These are phyloP conservation scores for Chamaecyparis obtusa DNA, from an alignment of 75 land plant genomes.

Conservation along the genomic window DNA sequence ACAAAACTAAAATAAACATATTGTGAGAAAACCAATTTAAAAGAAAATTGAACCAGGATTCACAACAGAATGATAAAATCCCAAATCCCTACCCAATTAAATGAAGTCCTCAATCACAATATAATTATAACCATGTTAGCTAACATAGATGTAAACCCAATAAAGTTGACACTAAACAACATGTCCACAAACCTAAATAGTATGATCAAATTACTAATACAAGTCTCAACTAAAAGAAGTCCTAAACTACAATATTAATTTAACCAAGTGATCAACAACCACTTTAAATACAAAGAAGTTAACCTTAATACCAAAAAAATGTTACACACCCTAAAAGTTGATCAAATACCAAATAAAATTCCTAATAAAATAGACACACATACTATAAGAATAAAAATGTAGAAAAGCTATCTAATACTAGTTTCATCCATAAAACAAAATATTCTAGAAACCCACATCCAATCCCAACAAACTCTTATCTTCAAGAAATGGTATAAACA, in stretches of 20 bases:
- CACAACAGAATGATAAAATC: neutral
- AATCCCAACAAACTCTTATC: neutral
- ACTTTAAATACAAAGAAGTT: neutral
- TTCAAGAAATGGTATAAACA: neutral
- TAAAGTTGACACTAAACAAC: no score
- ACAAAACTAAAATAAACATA: no score
- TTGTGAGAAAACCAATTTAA: no score
- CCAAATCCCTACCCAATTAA: no score
- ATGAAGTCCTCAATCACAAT: neutral
- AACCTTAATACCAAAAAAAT: no score
- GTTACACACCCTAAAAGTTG: neutral
- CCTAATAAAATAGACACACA: neutral
- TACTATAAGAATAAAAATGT: neutral
- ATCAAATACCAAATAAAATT: neutral
- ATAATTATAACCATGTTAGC: neutral
- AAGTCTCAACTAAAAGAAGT: neutral
- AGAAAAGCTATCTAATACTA: neutral
- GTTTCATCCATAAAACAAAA: neutral
- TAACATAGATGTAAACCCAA: neutral
- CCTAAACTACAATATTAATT: neutral
- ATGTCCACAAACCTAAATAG: neutral
- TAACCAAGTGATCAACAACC: neutral
- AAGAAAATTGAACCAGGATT: no score
- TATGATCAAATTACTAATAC: neutral
- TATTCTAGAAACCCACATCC: neutral